Evolutionary conservation across 2,329 filamentous ascomycete genomes (phyloP), one percentile per base, ranked within the genome.

Genomic region (Fusarium clavum): DNA sequence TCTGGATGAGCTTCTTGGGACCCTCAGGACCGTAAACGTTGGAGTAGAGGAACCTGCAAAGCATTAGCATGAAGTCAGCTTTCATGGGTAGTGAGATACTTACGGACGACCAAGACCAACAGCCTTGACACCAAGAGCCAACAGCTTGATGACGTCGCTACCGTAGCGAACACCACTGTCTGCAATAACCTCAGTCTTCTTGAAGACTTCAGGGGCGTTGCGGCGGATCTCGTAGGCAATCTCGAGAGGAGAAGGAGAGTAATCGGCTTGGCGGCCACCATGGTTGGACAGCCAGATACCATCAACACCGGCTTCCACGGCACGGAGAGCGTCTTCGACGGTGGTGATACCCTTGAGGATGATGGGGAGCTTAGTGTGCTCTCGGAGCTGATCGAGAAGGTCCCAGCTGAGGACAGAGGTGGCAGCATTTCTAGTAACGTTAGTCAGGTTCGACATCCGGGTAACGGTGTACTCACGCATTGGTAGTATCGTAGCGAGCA

Each of bases 1-100:
- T 81, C 54, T 82, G 73, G 55, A 86, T 83, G 8, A 79, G 79
- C 76, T 81, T 82, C 57, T 76, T 77, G 5, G 86, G 84, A 24
- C 85, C 85, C 24, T 81, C 79, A 7, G 79, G 75, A 5, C 85
- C 85, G 69, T 84, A 87, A 40, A 82, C 75, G 69, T 86, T 86
- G 51, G 83, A 80, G 72, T 81, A 87, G 82, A 87, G 84, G 71
- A 85, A 80, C 1, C 75, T 75, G 5, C 0, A 16, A 14, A 1
- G 12, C 5, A 20, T 69, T 13, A 61, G 45, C 6, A 27, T 10
- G 3, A 2, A 8, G 8, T 34, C 10, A 18, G 8, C 8, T 5
- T 22, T 8, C 14, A 22, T 13, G 10, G 1, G 2, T 4, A 8
- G 5, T 4, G 4, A 0, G n/a, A 44, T 6, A 70, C 73, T 60